Evolutionary conservation across 176 grass and related monocot species (phyloP).

Genomic region (Avena eriantha): DNA sequence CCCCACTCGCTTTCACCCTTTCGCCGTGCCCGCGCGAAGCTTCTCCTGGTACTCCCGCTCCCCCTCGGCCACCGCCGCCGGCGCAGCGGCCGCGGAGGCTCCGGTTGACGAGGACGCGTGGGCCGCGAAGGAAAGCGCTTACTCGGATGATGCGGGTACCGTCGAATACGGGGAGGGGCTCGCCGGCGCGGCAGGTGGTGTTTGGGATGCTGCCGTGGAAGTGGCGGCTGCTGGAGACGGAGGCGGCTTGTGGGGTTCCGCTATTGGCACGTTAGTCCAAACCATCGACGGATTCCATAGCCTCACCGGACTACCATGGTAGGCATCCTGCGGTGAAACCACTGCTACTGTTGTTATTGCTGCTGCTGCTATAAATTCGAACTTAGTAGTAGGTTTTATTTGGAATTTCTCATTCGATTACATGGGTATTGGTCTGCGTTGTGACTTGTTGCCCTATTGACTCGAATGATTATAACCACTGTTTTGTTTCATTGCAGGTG

Average conservation of each 20-base stretch:
- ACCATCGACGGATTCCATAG: conserved; percentile 69
- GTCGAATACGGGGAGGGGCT: conserved; percentile 33
- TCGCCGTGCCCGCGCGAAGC: conserved; percentile 45
- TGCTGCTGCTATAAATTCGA: background rate
- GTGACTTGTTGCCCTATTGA: background rate
- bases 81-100: background rate
- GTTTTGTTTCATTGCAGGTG: conserved; percentile 62
- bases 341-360: background rate
- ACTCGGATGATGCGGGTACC: background rate
- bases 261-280: conserved; percentile 30
- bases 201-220: conserved; percentile 43
- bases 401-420: background rate
- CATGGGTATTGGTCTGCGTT: background rate
- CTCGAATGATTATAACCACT: conserved; percentile 12
- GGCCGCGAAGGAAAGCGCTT: background rate
- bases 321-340: conserved; percentile 16
- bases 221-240: conserved; percentile 36
- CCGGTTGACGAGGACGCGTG: background rate
- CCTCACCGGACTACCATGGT: conserved; percentile 90
- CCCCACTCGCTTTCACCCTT: background rate
- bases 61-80: background rate
- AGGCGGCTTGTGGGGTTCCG: conserved; percentile 42
- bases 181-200: conserved; percentile 20
- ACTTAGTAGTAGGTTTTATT: background rate
- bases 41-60: conserved; percentile 70